These are phyloP conservation scores for Mortierella sp. DNA, from an alignment of 371 early-diverging fungal genomes.

Conservation along the genomic window DNA sequence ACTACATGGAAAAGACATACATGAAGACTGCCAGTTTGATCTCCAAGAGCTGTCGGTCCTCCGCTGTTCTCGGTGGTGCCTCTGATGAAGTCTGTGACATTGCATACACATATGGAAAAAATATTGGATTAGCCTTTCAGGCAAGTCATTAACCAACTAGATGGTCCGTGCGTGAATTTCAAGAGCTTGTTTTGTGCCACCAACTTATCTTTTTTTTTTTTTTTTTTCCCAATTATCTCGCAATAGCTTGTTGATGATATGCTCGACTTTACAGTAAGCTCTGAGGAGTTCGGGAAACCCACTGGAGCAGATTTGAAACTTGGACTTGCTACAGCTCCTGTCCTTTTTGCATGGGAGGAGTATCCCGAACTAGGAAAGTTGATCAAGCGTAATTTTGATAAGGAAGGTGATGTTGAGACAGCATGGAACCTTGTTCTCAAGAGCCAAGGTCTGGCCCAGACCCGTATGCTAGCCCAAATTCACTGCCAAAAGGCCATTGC, in stretches of 20 bases:
- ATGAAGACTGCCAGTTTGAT: constrained; percentile 96
- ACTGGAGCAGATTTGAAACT: constrained; percentile 88
- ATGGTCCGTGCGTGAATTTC: not conserved
- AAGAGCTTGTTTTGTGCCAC: constrained; percentile 6
- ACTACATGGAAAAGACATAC: constrained; percentile 95
- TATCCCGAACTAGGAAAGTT: constrained; percentile 86
- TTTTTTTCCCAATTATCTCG: not conserved
- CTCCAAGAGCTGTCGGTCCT: constrained; percentile 92
- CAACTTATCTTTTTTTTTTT: not conserved
- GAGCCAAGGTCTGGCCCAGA: constrained; percentile 78
- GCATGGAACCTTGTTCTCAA: constrained; percentile 78
- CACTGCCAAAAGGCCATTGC: constrained; percentile 73
- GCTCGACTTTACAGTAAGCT: constrained; percentile 87
- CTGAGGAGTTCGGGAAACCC: constrained; percentile 91
- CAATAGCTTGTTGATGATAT: constrained; percentile 90
- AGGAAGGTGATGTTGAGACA: constrained; percentile 73
- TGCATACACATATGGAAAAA: constrained; percentile 87
- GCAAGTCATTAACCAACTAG: constrained; percentile 50
- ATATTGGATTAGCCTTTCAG: constrained; percentile 96
- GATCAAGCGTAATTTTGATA: constrained; percentile 87
- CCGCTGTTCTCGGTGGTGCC: constrained; percentile 88
- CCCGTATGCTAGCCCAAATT: constrained; percentile 66
- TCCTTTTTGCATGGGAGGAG: constrained; percentile 92
- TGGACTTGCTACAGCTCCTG: constrained; percentile 94
- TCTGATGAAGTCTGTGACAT: constrained; percentile 77